Percentiles rank a stretch among this genome's conserved stretches.
phyloP scores from a whole-genome alignment of 495 filamentous ascomycete genomes.

The Hyaloscypha hepaticicola region DNA sequence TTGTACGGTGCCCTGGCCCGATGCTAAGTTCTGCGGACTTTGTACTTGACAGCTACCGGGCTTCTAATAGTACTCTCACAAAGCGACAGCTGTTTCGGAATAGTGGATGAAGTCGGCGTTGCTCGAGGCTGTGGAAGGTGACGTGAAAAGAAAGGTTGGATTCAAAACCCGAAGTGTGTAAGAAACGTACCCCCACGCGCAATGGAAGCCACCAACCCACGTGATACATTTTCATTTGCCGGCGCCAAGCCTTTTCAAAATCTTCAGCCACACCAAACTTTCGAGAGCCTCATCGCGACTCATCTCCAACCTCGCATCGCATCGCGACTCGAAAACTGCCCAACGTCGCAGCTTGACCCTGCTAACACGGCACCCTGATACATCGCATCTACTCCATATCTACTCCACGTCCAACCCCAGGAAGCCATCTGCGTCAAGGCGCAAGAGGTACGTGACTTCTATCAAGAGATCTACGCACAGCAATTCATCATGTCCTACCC shows the following conservation, averaged over 20 bases:
- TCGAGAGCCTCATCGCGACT: background rate
- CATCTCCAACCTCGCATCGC: conserved; percentile 10
- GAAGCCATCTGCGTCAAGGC: conserved; percentile 26
- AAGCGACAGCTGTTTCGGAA: too few relatives aligned
- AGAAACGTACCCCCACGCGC: background rate
- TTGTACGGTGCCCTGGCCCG: too few relatives aligned
- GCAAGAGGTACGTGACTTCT: conserved; percentile 61
- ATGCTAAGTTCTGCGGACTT: too few relatives aligned
- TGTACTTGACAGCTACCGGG: too few relatives aligned
- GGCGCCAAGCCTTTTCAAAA: background rate
- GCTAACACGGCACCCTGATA: background rate
- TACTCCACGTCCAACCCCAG: background rate
- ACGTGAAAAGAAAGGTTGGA: too few relatives aligned
- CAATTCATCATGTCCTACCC: conserved; percentile 95
- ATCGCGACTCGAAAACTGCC: conserved; percentile 6
- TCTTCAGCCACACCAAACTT: conserved; percentile 6
- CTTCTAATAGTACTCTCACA: too few relatives aligned
- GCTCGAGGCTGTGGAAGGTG: too few relatives aligned
- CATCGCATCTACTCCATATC: conserved; percentile 1
- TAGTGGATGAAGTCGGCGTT: too few relatives aligned
- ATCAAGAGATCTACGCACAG: conserved; percentile 44
- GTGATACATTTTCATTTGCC: too few relatives aligned
- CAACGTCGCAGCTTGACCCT: background rate
- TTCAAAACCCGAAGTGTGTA: background rate
- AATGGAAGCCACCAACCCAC: too few relatives aligned